Percentiles rank a stretch among this genome's conserved stretches.
These are phyloP conservation scores for Aegilops longissima DNA, from an alignment of 176 grass and related monocot species.

Conservation along the genomic window DNA sequence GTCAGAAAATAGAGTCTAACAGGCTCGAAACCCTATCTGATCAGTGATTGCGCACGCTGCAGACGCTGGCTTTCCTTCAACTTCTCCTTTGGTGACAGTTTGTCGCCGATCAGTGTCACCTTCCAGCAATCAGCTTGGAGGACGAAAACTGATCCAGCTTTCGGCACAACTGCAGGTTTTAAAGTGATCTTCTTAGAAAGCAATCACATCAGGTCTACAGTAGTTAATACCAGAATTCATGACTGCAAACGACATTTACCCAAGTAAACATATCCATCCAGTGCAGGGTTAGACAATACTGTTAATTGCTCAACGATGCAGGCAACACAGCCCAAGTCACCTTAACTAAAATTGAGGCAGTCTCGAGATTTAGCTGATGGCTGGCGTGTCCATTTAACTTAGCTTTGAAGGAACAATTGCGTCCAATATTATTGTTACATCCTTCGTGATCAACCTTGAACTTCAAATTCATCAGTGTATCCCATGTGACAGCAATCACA, in stretches of 20 bases:
- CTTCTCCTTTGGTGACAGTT: constrained; percentile 62
- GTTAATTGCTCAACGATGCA: too few species aligned
- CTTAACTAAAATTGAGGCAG: too few species aligned
- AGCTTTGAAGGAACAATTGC: too few species aligned
- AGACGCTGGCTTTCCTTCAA: constrained; percentile 35
- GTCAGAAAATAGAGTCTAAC: not conserved
- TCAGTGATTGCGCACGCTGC: constrained; percentile 39
- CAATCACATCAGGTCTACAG: not conserved
- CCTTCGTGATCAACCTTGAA: too few species aligned
- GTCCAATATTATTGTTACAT: too few species aligned
- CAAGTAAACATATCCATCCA: not conserved
- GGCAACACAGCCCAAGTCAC: too few species aligned
- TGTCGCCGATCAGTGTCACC: constrained; percentile 69
- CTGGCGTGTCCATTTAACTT: too few species aligned
- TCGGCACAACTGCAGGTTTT: constrained; percentile 68
- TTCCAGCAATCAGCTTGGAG: constrained; percentile 78
- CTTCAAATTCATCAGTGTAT: too few species aligned
- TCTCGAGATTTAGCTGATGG: too few species aligned
- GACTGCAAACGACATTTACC: not conserved
- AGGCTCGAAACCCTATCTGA: constrained; percentile 33
- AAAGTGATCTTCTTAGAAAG: not conserved
- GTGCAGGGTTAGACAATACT: not conserved
- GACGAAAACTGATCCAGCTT: constrained; percentile 76
- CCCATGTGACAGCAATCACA: too few species aligned
- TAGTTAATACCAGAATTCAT: not conserved